Conservation (phyloP, 1,139 yeast genomes). For the Saccharomyces uvarum region DNA sequence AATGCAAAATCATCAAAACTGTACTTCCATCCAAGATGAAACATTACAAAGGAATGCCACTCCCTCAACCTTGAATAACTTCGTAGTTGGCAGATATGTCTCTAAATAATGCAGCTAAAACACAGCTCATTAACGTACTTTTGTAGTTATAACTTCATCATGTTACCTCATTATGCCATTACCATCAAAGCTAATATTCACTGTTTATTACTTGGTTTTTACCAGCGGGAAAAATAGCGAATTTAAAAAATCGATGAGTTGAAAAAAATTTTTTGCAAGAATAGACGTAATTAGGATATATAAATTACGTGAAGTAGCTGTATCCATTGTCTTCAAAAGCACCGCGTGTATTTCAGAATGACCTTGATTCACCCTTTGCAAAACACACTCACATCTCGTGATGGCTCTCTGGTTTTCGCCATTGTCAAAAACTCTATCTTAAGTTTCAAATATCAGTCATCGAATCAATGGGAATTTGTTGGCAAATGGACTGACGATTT, state of each 20-base stretch:
- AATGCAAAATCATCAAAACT: neutral
- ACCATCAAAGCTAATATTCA: neutral
- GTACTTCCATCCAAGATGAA: neutral
- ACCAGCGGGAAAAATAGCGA: neutral
- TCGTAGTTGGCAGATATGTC: neutral
- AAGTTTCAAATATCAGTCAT: slow-evolving; percentile 38
- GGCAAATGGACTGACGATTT: slow-evolving; percentile 57
- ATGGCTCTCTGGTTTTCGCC: slow-evolving; percentile 45
- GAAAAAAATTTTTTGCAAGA: neutral
- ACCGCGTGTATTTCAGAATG: slow-evolving; percentile 5
- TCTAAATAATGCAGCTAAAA: neutral
- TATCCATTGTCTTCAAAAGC: neutral
- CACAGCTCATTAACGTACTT: neutral
- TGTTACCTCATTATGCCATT: neutral
- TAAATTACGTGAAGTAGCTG: neutral
- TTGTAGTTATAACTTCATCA: neutral
- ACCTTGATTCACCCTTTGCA: slow-evolving; percentile 68
- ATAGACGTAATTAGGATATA: neutral
- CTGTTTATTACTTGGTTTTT: neutral
- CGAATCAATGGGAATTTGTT: slow-evolving; percentile 28
- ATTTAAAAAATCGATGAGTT: slow-evolving; percentile 1
- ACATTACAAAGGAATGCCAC: neutral
- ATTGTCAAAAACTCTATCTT: slow-evolving; percentile 51
- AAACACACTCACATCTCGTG: slow-evolving; percentile 38
- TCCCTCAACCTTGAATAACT: neutral